Base-by-base conservation (phyloP, 805 yeast genomes). In the Komagataella mondaviorum region DNA sequence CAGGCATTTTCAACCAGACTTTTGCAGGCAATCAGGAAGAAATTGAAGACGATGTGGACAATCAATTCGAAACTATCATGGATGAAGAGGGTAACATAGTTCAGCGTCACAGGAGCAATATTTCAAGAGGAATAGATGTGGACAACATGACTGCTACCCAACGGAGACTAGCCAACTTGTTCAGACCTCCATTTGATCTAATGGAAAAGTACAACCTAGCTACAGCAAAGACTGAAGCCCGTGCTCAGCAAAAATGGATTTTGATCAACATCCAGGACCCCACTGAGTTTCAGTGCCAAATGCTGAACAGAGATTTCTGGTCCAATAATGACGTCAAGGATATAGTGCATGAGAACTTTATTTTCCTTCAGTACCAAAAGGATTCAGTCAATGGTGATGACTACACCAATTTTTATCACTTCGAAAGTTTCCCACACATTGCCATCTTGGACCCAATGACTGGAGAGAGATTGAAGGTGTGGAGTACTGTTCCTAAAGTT, bases 371-470 rank as follows among this genome's bases (percentile, higher is more conserved):
- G 65, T 91, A 85, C 63, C 89, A 85, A 55, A 74, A 73, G 49
- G 95, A 86, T 59, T 82, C 93, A 1, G 77, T 78, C 6, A 81
- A 78, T 54, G 98, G 96, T 1, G 72, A 73, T 55, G 76, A 74
- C 54, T 93, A 88, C 63, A 59, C 73, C 17, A 81, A 84, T 55
- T 83, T 85, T 59, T 90, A 93, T 63, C 83, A 84, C 3, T 74
- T 86, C 48, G 67, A 71, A 1, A 77, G 75, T 22, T 84, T 70
- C 62, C 99, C 99, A 1, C 97, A 93, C 63, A 81, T 93, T 46
- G 86, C 96, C 1, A 86, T 93, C 45, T 63, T 93, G 49, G 99
- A 93, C 61, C 97, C 99, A 2, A 80, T 90, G 63, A 93, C 99
- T 0, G 98, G 98, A 20, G 99, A 93, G 66, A 74, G 95, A 54